phyloP scores from a whole-genome alignment of 176 grass and related monocot genomes.

The Carex kokanica region DNA sequence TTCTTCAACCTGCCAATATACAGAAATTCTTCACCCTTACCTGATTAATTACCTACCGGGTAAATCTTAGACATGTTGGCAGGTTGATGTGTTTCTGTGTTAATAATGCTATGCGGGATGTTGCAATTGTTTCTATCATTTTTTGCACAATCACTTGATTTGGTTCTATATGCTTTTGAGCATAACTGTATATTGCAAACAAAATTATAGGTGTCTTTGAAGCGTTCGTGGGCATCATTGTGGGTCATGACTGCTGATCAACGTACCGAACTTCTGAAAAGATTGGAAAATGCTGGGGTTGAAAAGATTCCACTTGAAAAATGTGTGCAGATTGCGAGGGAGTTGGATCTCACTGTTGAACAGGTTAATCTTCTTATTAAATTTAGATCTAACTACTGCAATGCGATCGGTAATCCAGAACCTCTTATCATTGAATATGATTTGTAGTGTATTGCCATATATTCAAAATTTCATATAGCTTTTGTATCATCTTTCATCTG shows the following conservation, averaged over 20 bases:
- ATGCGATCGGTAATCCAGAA: background rate
- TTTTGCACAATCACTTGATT: background rate
- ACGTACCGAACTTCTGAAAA: slow-evolving; percentile 55
- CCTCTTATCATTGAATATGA: background rate
- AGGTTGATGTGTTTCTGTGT: background rate
- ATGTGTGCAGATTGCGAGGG: slow-evolving; percentile 78
- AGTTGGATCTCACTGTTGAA: slow-evolving; percentile 83
- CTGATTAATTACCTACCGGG: background rate
- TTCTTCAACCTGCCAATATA: no score
- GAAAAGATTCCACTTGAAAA: slow-evolving; percentile 78
- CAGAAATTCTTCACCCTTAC: background rate
- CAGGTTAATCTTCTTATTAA: slow-evolving; percentile 43
- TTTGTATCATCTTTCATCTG: background rate
- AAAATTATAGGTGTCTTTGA: slow-evolving; percentile 57
- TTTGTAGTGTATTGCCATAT: background rate
- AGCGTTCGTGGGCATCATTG: slow-evolving; percentile 75
- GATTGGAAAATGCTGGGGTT: slow-evolving; percentile 42
- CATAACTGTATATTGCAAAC: slow-evolving; percentile 5
- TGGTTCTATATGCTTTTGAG: background rate
- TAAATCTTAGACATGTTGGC: background rate
- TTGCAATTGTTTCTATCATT: background rate
- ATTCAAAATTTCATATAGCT: background rate
- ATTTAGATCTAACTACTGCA: background rate
- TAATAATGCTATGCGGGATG: background rate
- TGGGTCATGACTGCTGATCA: slow-evolving; percentile 91